These are phyloP conservation scores for Guyanaporus albipodus DNA, from an alignment of 768 basidiomycete genomes.

Conservation along the genomic window DNA sequence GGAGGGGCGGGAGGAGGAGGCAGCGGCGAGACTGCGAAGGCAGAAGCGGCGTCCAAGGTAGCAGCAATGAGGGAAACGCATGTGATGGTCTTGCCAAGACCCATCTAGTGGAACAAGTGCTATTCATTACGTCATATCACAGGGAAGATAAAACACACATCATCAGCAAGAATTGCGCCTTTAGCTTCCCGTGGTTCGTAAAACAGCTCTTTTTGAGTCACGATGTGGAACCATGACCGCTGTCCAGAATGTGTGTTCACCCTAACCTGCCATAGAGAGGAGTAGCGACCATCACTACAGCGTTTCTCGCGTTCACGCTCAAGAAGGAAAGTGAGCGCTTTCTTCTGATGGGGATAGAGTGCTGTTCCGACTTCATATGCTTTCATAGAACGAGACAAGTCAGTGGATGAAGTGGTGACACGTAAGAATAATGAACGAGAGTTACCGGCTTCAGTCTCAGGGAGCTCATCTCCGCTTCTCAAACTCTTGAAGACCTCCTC, in stretches of 20 bases:
- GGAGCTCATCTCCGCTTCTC: constrained; percentile 81
- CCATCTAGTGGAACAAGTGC: constrained; percentile 61
- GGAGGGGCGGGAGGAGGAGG: constrained; percentile 41
- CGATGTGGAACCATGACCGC: constrained; percentile 73
- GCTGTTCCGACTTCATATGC: constrained; percentile 73
- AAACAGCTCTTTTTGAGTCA: constrained; percentile 75
- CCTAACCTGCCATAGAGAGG: constrained; percentile 68
- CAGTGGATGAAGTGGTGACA: constrained; percentile 8
- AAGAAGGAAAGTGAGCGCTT: constrained; percentile 91
- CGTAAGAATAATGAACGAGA: constrained; percentile 21
- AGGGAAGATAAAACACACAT: constrained; percentile 54
- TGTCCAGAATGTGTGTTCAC: constrained; percentile 43
- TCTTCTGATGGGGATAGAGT: constrained; percentile 97
- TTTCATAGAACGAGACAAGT: constrained; percentile 30
- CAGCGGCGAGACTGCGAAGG: constrained; percentile 59
- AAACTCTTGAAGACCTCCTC: constrained; percentile 91
- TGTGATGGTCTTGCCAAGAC: constrained; percentile 95
- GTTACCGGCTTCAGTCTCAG: constrained; percentile 83
- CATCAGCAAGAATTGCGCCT: constrained; percentile 93
- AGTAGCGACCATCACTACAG: constrained; percentile 54
- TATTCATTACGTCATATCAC: constrained; percentile 11
- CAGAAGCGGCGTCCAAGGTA: constrained; percentile 66
- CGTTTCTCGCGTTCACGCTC: constrained; percentile 75
- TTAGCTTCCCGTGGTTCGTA: constrained; percentile 69
- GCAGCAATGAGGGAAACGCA: constrained; percentile 91